Conservation (phyloP, 2,329 filamentous ascomycete species). For the Cercospora nicotianae region DNA sequence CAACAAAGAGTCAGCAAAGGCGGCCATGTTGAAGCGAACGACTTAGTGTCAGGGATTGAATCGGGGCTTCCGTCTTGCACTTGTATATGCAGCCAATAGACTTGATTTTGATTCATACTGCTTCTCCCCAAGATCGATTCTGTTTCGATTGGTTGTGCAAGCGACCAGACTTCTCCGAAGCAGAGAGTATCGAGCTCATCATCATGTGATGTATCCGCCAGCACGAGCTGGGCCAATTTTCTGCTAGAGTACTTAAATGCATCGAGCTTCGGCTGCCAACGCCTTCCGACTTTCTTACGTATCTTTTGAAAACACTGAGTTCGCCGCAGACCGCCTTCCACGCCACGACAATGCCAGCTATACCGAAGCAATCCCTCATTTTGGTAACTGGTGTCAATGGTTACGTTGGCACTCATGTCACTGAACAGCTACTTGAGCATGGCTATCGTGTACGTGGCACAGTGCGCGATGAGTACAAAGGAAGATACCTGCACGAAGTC, state of each 20-base stretch:
- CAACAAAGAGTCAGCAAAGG: background rate
- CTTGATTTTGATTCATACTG: no score
- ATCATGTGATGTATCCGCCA: no score
- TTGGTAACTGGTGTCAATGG: background rate
- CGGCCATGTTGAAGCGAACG: background rate
- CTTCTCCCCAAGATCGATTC: no score
- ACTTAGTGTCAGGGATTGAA: background rate
- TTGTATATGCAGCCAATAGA: background rate
- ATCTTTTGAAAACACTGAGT: background rate
- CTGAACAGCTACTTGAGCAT: slow-evolving; percentile 7
- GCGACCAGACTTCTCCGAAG: no score
- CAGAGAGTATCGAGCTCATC: no score
- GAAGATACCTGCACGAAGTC: background rate
- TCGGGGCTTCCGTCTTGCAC: background rate
- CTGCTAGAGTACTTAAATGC: no score
- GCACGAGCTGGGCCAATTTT: no score
- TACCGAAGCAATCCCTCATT: background rate
- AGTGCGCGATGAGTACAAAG: slow-evolving; percentile 1
- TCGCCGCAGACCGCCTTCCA: background rate
- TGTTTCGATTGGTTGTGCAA: no score
- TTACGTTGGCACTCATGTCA: background rate
- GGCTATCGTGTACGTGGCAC: slow-evolving; percentile 8
- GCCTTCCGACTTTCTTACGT: background rate
- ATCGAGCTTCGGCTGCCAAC: no score
- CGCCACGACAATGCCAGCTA: background rate